Percentiles rank a stretch among this genome's conserved stretches.
These are phyloP conservation scores for Incumbomyces delicatus DNA, from an alignment of 2,329 filamentous ascomycete genomes.

Conservation along the genomic window DNA sequence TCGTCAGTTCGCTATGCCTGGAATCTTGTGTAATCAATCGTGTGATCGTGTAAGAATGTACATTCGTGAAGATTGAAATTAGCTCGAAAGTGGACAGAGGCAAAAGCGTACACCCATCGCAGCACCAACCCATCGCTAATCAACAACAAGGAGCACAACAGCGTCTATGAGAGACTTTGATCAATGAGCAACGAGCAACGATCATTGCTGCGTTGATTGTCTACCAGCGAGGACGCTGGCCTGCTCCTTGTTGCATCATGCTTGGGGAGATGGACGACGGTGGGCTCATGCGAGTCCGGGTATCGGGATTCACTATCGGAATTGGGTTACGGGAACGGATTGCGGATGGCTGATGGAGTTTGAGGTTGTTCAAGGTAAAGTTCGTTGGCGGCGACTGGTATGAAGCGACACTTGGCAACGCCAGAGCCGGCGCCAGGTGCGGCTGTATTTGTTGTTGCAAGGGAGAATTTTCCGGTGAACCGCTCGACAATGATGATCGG, in stretches of 20 bases:
- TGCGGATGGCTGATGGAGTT: constrained; percentile 82
- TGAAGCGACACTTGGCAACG: constrained; percentile 55
- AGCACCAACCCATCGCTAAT: constrained; percentile 14
- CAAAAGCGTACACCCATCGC: constrained; percentile 15
- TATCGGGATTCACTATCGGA: constrained; percentile 92
- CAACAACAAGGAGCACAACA: constrained; percentile 15
- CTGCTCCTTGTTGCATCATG: constrained; percentile 49
- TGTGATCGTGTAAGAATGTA: constrained; percentile 10
- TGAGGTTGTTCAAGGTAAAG: constrained; percentile 61
- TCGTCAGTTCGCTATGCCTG: constrained; percentile 22
- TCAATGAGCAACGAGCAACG: constrained; percentile 9
- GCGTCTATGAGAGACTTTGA: constrained; percentile 14
- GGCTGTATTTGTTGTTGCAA: constrained; percentile 71
- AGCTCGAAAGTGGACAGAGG: neutral
- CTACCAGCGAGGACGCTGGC: constrained; percentile 25
- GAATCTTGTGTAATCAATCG: constrained; percentile 11
- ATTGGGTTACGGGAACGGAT: constrained; percentile 74
- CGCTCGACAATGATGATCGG: constrained; percentile 87
- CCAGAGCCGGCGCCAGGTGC: constrained; percentile 60
- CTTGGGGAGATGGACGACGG: constrained; percentile 61
- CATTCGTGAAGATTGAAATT: constrained; percentile 10
- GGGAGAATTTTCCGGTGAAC: constrained; percentile 84
- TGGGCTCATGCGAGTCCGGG: constrained; percentile 80
- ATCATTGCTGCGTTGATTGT: constrained; percentile 1
- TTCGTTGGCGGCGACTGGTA: constrained; percentile 51